A percentile compares a stretch with the other conserved stretches of the same genome.
These are phyloP conservation scores for Candida sanyaensis DNA, from an alignment of 1,139 yeast genomes.

Conservation along the genomic window DNA sequence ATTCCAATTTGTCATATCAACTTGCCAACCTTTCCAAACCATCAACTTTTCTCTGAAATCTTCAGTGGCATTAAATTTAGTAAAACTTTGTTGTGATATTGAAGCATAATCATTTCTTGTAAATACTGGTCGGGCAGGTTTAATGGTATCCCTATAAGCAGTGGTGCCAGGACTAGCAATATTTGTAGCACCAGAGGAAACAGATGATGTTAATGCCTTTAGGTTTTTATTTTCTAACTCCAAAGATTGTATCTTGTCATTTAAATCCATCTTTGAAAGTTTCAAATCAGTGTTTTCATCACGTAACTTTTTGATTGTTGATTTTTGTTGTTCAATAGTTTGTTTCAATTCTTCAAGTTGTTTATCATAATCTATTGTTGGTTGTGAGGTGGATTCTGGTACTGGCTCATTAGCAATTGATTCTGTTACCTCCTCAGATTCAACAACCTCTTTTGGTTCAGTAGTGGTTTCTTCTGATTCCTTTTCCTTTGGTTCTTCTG, in stretches of 20 bases:
- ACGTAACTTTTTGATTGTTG: conserved; percentile 39
- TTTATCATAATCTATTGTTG: conserved; percentile 16
- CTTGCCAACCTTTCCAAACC: conserved; percentile 84
- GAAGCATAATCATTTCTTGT: conserved; percentile 39
- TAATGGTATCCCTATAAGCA: conserved; percentile 11
- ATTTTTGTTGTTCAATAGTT: conserved; percentile 32
- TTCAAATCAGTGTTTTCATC: conserved; percentile 49
- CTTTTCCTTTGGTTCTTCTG: conserved; percentile 4
- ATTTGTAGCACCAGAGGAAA: conserved; percentile 1
- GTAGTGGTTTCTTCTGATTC: background rate
- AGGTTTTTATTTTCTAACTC: conserved; percentile 23
- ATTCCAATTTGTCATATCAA: conserved; percentile 84
- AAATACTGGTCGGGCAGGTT: conserved; percentile 37
- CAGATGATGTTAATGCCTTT: conserved; percentile 10
- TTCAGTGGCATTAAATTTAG: conserved; percentile 20
- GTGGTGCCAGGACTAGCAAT: background rate
- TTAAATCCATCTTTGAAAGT: conserved; percentile 48
- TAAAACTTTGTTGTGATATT: conserved; percentile 28
- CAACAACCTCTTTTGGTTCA: too few species aligned
- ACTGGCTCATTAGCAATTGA: too few species aligned
- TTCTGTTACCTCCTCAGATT: too few species aligned
- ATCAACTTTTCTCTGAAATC: conserved; percentile 45
- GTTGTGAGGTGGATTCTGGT: background rate
- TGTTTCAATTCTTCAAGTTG: conserved; percentile 29
- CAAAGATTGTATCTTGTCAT: conserved; percentile 32